Evolutionary conservation across 2,329 filamentous ascomycete genomes (phyloP), one percentile per base, ranked within the genome.

Genomic region (Calonectria henricotiae): DNA sequence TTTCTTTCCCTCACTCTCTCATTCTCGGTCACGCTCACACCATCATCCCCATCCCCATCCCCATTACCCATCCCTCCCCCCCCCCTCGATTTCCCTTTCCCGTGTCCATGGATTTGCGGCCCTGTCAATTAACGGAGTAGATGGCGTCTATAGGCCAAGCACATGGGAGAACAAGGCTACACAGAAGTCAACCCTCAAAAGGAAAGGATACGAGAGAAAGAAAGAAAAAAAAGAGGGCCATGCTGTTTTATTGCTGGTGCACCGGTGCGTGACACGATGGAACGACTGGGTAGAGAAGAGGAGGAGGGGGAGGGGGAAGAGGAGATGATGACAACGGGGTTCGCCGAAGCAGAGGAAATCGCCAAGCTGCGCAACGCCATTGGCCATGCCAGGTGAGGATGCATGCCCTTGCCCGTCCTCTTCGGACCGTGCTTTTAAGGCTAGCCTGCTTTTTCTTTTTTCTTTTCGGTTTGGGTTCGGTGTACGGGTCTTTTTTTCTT

Each of bases 271-370:
- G 47, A 60, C 51, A 41, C 20, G 15, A 20, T 25, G 30, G 8
- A 17, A 15, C 30, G 30, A 30, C 8, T 49, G 23, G 51, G 39
- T 20, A 41, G 39, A 35, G 37, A 35, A 25, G 23, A 46, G 13
- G 17, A 30, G 30, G 46, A 32, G 6, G 62, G 9, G 47, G 46
- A 23, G 39, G 39, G 11, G 32, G 32, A 25, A 41, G 37, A 25
- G 37, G 47, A 49, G 37, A 39, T 54, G 62, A 64, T 64, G 62
- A 49, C 35, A 17, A 61, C 54, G 64, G 64, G 61, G 32, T 49
- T 51, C 61, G 61, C 61, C 61, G 61, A 25, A 51, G 64, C 20
- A 37, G 39, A 39, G 51, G 8, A 27, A 58, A 23, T 47, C 30
- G 30, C 30, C 20, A 63, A 37, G 43, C 44, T 17, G 32, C 32